phyloP scores from a whole-genome alignment of 1,139 yeast genomes.

The Nematodospora anomalae region DNA sequence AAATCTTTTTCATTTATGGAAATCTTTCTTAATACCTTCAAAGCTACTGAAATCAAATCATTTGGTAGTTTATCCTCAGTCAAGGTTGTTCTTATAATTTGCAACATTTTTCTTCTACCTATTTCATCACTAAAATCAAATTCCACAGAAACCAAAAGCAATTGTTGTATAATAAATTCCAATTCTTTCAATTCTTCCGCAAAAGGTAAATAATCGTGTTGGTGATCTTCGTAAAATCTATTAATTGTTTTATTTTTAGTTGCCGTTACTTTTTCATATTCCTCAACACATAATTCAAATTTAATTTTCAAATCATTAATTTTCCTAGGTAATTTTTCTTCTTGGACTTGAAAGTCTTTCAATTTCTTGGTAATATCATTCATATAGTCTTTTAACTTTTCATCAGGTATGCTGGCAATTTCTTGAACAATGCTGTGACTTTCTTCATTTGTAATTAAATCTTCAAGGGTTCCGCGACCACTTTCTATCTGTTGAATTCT shows the following conservation, averaged over 20 bases:
- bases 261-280: conserved; percentile 2
- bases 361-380: conserved; percentile 13
- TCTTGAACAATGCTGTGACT: conserved; percentile 10
- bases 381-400: conserved; percentile 20
- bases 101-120: conserved; percentile 82
- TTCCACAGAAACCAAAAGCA: conserved; percentile 63
- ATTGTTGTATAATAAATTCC: conserved; percentile 75
- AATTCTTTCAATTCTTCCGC: conserved; percentile 51
- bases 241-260: conserved; percentile 2
- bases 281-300: conserved; percentile 3
- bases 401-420: conserved; percentile 16
- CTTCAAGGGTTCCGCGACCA: conserved; percentile 8
- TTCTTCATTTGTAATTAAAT: conserved; percentile 11
- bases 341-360: conserved; percentile 3
- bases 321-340: not conserved
- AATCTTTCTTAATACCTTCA: conserved; percentile 65
- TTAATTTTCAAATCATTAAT: conserved; percentile 4
- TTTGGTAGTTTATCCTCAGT: conserved; percentile 57
- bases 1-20: conserved; percentile 84
- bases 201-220: conserved; percentile 18
- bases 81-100: conserved; percentile 63
- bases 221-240: conserved; percentile 19
- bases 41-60: conserved; percentile 53
- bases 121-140: conserved; percentile 91
- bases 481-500: conserved; percentile 10